Evolutionary conservation across 345 rosid species (phyloP), one percentile per base, ranked within the genome.

Genomic region (Arabis hirsuta): DNA sequence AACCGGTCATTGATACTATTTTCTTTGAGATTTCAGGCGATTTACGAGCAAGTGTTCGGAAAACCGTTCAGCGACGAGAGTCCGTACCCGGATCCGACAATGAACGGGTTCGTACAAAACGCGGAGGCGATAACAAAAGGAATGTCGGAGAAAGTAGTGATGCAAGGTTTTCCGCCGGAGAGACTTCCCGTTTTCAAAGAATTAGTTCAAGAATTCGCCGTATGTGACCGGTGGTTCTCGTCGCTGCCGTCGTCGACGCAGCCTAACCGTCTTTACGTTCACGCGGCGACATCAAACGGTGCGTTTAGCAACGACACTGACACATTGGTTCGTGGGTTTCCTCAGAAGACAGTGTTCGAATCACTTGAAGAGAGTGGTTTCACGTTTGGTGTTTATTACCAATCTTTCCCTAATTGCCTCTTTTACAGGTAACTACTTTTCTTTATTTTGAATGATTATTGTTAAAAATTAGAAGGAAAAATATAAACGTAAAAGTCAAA

Each of bases 161-260:
- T 89, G 96, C 87, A 83, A 8, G 96, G 96, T 46, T 89, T 89
- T 74, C 76, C 73, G 9, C 92, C 92, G 6, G 96, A 89, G 14
- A 73, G 70, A 12, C 69, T 89, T 22, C 90, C 96, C 9, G 89
- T 87, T 1, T 89, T 69, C 61, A 84, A 83, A 71, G 82, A 83
- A 62, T 61, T 89, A 73, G 89, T 82, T 67, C 45, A 64, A 12
- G 84, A 89, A 78, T 89, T 89, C 65, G 96, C 85, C 14, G 88
- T 89, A 1, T 89, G 95, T 20, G 95, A 89, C 13, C 84, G 88
- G 57, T 89, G 95, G 95, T 89, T 89, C 65, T 80, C 95, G 73
- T 89, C 95, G 26, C 34, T 85, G 5, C 95, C 95, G 9, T 69
- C 85, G 20, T 79, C 85, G 6, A 89, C 95, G 22, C 95, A 89